Base-by-base conservation (phyloP, 768 basidiomycete genomes). In the Amanita polypyramis region DNA sequence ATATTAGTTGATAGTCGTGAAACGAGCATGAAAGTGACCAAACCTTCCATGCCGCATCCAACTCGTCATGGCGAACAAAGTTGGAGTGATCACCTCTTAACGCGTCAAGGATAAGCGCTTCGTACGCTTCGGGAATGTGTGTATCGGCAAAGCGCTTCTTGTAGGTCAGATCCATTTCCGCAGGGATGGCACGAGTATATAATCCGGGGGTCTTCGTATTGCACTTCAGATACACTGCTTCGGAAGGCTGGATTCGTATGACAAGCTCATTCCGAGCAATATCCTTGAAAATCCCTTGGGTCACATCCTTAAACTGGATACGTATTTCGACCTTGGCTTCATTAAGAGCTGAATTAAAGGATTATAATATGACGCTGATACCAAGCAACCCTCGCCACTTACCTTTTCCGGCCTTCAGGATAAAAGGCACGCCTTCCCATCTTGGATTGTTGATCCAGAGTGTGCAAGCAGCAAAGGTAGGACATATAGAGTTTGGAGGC, bases 341-440 rank as follows among this genome's bases (percentile, higher is more conserved):
- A 70, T 98, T 96, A 51, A 99, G 70, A 4, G 95, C 94, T 95
- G 58, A 15, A 17, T 15, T 14, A 15, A 14, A 21, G 5, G 9
- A 14, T 34, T 25, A 21, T 14, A 34, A 23, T n/a, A 14, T n/a
- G 8, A 15, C 14, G 17, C 4, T 17, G 10, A n/a, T 14, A 20
- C n/a, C 2, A 12, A 50, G 12, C 19, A 37, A 25, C 25, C 12
- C 15, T 19, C n/a, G 19, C 19, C 12, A 62, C 74, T 51, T 56
- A 87, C 93, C 94, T 77, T 99, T 99, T 45, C 95, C 95, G 19
- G 95, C 96, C 69, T 94, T 97, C 55, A 99, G 74, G 59, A 98
- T 92, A 70, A 98, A 99, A 0, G 95, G 96, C 4, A 99, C 95
- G 50, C 95, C 95, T 64, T 98, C 95, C 95, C 95, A 99, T 52